Conservation (phyloP, 1,139 yeast genomes). For the Geotrichum restrictum region DNA sequence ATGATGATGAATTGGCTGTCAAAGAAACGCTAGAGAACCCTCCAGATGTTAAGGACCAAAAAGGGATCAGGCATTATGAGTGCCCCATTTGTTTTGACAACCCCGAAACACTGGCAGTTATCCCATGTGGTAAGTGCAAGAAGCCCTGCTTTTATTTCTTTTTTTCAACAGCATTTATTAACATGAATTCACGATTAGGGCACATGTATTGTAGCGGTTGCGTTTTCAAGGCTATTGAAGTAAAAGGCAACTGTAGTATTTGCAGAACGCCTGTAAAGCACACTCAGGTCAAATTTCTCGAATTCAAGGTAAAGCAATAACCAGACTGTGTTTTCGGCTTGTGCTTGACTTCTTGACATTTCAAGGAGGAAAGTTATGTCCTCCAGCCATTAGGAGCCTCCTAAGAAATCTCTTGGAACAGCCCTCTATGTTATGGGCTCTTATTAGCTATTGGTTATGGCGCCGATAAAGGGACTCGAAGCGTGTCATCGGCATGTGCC, state of each 20-base stretch:
- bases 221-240: slow-evolving; percentile 36
- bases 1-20: slow-evolving; percentile 9
- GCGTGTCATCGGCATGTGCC: too few relatives aligned
- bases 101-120: slow-evolving; percentile 37
- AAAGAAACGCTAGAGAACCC: slow-evolving; percentile 5
- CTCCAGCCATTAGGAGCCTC: too few relatives aligned
- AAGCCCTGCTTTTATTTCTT: too few relatives aligned
- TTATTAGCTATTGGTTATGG: too few relatives aligned
- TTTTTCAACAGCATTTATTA: too few relatives aligned
- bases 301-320: slow-evolving; percentile 23
- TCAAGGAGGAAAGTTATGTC: too few relatives aligned
- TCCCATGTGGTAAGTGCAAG: slow-evolving; percentile 32
- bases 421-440: too few relatives aligned
- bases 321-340: background rate
- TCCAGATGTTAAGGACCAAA: slow-evolving; percentile 13
- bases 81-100: slow-evolving; percentile 39
- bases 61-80: slow-evolving; percentile 23
- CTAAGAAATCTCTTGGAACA: too few relatives aligned
- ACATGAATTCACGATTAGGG: slow-evolving; percentile 22
- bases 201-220: slow-evolving; percentile 40
- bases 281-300: slow-evolving; percentile 30
- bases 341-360: too few relatives aligned
- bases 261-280: slow-evolving; percentile 36
- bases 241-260: slow-evolving; percentile 38
- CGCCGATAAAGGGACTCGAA: too few relatives aligned